phyloP scores from a whole-genome alignment of 2,329 filamentous ascomycete genomes.

The Venturia oleaginea region DNA sequence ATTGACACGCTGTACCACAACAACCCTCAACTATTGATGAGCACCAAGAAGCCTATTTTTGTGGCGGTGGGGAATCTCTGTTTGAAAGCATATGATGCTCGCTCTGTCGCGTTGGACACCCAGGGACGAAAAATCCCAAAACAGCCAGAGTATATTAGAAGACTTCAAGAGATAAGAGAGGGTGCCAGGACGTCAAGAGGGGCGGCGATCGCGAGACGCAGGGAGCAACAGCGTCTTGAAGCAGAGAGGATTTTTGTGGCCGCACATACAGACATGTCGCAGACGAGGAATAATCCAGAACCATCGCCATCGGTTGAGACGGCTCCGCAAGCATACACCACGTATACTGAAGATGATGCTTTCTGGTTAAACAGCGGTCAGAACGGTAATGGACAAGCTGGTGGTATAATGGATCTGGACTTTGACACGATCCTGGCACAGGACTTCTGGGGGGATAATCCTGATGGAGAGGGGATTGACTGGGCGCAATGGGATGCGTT shows the following conservation, averaged over 20 bases:
- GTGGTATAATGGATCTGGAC: conserved; percentile 11
- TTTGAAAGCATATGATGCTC: conserved; percentile 16
- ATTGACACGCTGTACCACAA: conserved; percentile 29
- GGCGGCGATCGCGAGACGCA: not conserved
- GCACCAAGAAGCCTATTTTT: conserved; percentile 17
- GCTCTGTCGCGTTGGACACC: conserved; percentile 9
- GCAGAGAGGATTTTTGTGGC: too few species aligned
- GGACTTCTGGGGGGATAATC: conserved; percentile 13
- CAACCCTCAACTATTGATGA: conserved; percentile 17
- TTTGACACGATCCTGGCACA: conserved; percentile 13
- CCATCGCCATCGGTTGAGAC: not conserved
- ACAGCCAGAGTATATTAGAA: not conserved
- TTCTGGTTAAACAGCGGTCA: conserved; percentile 12
- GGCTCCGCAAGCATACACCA: not conserved
- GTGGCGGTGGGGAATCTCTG: conserved; percentile 18
- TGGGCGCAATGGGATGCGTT: conserved; percentile 20
- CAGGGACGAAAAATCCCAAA: not conserved
- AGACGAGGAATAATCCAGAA: not conserved
- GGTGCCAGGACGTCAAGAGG: not conserved
- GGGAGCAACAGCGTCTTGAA: not conserved
- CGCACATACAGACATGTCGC: not conserved
- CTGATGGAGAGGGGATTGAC: conserved; percentile 13
- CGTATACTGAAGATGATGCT: conserved; percentile 10
- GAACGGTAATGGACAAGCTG: not conserved
- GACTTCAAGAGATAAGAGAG: not conserved